Evolutionary conservation across 192 early-diverging fungal genomes (phyloP).

Genomic region (Mortierella claussenii): DNA sequence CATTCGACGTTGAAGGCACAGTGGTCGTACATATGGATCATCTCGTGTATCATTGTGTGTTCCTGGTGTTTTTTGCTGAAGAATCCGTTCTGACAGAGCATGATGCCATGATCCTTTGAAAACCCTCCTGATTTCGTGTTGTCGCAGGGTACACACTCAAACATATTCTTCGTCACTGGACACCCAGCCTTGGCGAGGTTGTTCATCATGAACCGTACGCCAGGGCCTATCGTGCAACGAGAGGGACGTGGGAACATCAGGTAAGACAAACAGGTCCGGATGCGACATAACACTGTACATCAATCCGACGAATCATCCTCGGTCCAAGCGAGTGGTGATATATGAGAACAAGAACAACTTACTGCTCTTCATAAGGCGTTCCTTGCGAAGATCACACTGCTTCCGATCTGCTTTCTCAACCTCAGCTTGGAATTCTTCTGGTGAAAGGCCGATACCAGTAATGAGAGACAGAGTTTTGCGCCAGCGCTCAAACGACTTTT

Average conservation of each 20-base stretch:
- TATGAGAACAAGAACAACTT: slow-evolving; percentile 35
- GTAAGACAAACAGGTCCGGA: no score
- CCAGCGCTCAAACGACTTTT: slow-evolving; percentile 73
- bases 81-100: slow-evolving; percentile 90
- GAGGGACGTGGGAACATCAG: no score
- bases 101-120: slow-evolving; percentile 78
- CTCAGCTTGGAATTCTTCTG: slow-evolving; percentile 61
- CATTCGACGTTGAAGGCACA: slow-evolving; percentile 79
- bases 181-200: slow-evolving; percentile 78
- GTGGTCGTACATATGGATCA: slow-evolving; percentile 88
- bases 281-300: no score
- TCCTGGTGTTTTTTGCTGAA: slow-evolving; percentile 85
- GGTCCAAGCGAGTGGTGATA: no score
- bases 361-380: slow-evolving; percentile 77
- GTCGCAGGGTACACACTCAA: slow-evolving; percentile 88
- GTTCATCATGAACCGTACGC: slow-evolving; percentile 89
- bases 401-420: slow-evolving; percentile 63
- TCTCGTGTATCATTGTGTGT: slow-evolving; percentile 94
- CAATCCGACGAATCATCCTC: no score
- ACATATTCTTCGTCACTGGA: slow-evolving; percentile 63
- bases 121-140: slow-evolving; percentile 89
- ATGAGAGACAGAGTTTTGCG: slow-evolving; percentile 64
- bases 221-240: no score
- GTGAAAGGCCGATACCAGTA: slow-evolving; percentile 69
- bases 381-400: slow-evolving; percentile 82